These are phyloP conservation scores for Claviceps pusilla DNA, from an alignment of 2,329 filamentous ascomycete genomes.

Conservation along the genomic window DNA sequence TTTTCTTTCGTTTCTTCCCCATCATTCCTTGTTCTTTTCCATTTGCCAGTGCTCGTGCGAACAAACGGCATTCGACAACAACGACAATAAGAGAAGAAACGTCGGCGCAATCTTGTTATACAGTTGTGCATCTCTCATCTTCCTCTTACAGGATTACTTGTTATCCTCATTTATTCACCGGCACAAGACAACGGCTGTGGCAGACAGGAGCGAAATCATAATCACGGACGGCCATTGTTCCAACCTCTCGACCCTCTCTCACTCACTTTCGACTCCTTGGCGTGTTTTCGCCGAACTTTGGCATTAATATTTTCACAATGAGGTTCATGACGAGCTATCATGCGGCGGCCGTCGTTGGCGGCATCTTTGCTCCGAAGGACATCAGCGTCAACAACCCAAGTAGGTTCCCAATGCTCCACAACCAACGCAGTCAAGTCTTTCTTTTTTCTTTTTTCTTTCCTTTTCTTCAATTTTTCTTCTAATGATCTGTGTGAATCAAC, in stretches of 20 bases:
- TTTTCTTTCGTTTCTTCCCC: background rate
- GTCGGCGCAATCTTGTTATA: background rate
- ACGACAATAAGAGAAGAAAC: background rate
- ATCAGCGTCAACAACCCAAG: conserved; percentile 23
- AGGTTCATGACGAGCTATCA: conserved; percentile 12
- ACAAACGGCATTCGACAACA: background rate
- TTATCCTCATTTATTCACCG: no score
- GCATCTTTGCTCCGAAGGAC: conserved; percentile 20
- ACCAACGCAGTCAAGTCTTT: background rate
- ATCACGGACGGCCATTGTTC: no score
- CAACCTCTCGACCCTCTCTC: background rate
- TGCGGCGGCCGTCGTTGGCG: conserved; percentile 11
- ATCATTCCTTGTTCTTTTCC: background rate
- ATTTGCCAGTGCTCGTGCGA: background rate
- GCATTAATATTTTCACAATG: conserved; percentile 5
- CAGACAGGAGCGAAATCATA: no score
- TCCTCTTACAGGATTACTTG: no score
- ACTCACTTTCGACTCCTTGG: background rate
- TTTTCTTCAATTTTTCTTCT: no score
- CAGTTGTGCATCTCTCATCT: no score
- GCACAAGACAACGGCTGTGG: no score
- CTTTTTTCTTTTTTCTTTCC: no score
- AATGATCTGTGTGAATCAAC: background rate
- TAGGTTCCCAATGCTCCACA: conserved; percentile 11
- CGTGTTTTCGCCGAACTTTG: no score